Evolutionary conservation across 2,329 filamentous ascomycete species (phyloP), one percentile per base, ranked within the genome.

Genomic region (Aurifilum marmelostoma): DNA sequence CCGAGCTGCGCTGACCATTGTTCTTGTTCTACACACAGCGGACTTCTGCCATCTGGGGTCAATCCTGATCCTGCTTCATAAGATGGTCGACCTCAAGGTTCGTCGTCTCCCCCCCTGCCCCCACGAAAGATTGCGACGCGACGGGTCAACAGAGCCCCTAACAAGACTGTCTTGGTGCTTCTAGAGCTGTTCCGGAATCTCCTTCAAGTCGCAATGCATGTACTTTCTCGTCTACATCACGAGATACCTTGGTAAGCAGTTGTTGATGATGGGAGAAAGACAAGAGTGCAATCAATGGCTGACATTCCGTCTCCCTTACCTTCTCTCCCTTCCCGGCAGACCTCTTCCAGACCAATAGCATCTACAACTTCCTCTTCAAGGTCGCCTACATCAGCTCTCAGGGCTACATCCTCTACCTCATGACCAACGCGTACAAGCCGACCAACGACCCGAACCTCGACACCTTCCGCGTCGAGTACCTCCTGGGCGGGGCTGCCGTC

Each of bases 401-500:
- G 72, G 89, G 91, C 72, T 99, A 99, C 85, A 97, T 94, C 76
- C 89, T 99, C 79, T 98, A 97, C 83, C 89, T 98, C 74, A 99
- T 99, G 96, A 91, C 96, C 72, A 97, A 93, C 75, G 92, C 95
- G 76, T 99, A 96, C 88, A 97, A 97, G 82, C 95, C 96, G 34
- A 98, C 96, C 43, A 95, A 97, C 82, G 96, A 99, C 78, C 93
- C 95, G 67, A 97, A 97, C 78, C 89, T 97, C 78, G 96, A 99
- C 79, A 99, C 96, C 4, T 98, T 99, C 86, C 94, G 94, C 75
- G 93, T 98, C 61, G 92, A 97, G 80, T 99, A 98, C 82, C 87
- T 99, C 60, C 87, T 98, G 37, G 94, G 88, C 59, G 93, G 91
- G 67, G 92, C 93, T 71, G 89, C 90, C 18, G 83, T 94, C 32